These are phyloP conservation scores for Hypoxylon sp. DNA, from an alignment of 2,329 filamentous ascomycete genomes.

Conservation along the genomic window DNA sequence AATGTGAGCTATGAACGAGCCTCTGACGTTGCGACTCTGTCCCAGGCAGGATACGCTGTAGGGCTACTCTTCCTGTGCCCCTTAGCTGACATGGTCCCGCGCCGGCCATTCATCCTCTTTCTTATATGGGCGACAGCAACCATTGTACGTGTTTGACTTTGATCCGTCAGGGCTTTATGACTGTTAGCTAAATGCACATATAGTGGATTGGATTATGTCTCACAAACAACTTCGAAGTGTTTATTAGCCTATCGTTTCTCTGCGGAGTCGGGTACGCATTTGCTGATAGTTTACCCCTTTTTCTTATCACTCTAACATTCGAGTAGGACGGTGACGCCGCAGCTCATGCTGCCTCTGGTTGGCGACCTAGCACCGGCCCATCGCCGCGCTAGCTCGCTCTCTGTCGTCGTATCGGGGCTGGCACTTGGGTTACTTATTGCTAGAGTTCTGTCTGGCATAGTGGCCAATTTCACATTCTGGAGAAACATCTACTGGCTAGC, in stretches of 20 bases:
- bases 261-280: slow-evolving; percentile 63
- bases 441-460: slow-evolving; percentile 77
- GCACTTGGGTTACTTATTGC: slow-evolving; percentile 77
- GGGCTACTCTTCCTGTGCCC: slow-evolving; percentile 77
- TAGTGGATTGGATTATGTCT: slow-evolving; percentile 74
- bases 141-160: slow-evolving; percentile 61
- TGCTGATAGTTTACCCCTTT: slow-evolving; percentile 55
- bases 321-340: slow-evolving; percentile 56
- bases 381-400: slow-evolving; percentile 73
- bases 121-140: slow-evolving; percentile 74
- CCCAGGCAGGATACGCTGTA: slow-evolving; percentile 78
- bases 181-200: slow-evolving; percentile 38
- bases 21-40: slow-evolving; percentile 72
- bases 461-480: slow-evolving; percentile 76
- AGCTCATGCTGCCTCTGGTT: slow-evolving; percentile 79
- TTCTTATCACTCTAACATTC: slow-evolving; percentile 18
- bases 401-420: slow-evolving; percentile 76
- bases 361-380: slow-evolving; percentile 76
- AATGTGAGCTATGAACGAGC: slow-evolving; percentile 73
- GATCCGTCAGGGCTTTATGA: too few relatives aligned
- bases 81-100: slow-evolving; percentile 71
- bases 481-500: slow-evolving; percentile 78
- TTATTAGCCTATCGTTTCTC: slow-evolving; percentile 74
- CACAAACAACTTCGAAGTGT: slow-evolving; percentile 70
- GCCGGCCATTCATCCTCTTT: slow-evolving; percentile 73